phyloP scores from a whole-genome alignment of 2,329 filamentous ascomycete species.

The Blastomyces parvus region DNA sequence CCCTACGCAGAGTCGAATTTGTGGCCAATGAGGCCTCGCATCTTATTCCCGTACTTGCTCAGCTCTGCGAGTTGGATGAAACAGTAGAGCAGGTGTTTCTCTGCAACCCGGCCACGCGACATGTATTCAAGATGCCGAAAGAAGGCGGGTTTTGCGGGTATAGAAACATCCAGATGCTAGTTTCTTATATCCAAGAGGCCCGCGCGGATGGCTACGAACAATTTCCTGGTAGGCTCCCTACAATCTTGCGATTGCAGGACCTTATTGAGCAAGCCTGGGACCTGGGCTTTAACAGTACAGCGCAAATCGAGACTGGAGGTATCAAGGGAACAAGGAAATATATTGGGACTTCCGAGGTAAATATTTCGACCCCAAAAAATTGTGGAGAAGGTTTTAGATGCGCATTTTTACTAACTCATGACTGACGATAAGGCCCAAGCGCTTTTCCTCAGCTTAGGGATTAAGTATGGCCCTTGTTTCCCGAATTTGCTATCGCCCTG shows the following conservation, averaged over 20 bases:
- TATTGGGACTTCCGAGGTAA: constrained; percentile 83
- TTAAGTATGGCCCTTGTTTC: constrained; percentile 44
- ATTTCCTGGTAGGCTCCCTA: constrained; percentile 57
- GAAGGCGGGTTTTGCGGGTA: constrained; percentile 95
- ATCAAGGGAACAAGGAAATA: constrained; percentile 86
- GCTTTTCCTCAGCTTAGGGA: constrained; percentile 59
- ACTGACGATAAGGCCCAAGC: constrained; percentile 59
- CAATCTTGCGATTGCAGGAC: constrained; percentile 74
- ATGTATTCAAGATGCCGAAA: constrained; percentile 69
- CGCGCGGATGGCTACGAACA: constrained; percentile 47
- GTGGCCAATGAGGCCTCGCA: constrained; percentile 43
- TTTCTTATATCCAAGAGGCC: constrained; percentile 63
- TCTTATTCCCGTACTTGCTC: constrained; percentile 53
- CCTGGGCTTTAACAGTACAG: constrained; percentile 64
- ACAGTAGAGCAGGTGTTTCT: constrained; percentile 64
- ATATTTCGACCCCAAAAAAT: constrained; percentile 7
- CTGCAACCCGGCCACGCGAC: constrained; percentile 64
- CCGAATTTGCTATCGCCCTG: background rate
- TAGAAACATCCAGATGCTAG: constrained; percentile 85
- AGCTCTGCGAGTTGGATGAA: constrained; percentile 55
- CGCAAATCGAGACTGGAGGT: constrained; percentile 72
- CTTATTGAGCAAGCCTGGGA: constrained; percentile 85
- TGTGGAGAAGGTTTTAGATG: background rate
- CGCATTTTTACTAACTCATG: constrained; percentile 15
- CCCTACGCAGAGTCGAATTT: constrained; percentile 32